Percentiles rank a stretch among this genome's conserved stretches.
Conservation (phyloP, 2,329 filamentous ascomycete genomes). For the Capronia epimyces region DNA sequence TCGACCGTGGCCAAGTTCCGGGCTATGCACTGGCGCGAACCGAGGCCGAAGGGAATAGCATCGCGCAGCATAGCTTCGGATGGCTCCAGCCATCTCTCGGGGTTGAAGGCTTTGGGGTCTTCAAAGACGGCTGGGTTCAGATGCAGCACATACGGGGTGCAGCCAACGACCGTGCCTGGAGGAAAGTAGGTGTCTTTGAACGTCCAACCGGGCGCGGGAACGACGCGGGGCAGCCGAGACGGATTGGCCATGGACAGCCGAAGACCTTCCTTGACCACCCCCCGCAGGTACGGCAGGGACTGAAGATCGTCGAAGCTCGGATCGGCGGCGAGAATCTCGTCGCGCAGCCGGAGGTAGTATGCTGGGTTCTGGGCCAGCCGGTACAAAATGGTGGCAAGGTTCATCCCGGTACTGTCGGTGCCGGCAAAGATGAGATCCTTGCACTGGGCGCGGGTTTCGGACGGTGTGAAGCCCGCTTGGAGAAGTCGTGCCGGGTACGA, state of each 20-base stretch:
- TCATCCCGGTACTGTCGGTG: constrained; percentile 51
- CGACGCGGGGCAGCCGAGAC: constrained; percentile 46
- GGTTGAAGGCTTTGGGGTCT: constrained; percentile 41
- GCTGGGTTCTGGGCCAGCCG: constrained; percentile 42
- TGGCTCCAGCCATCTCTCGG: constrained; percentile 46
- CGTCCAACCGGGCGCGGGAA: constrained; percentile 39
- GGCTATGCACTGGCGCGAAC: constrained; percentile 47
- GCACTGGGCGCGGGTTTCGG: constrained; percentile 28
- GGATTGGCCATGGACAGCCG: constrained; percentile 50
- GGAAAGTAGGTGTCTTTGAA: constrained; percentile 40
- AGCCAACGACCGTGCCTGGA: constrained; percentile 43
- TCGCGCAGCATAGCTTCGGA: constrained; percentile 40
- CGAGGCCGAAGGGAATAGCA: constrained; percentile 48
- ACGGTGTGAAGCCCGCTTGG: constrained; percentile 22
- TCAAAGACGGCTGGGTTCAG: constrained; percentile 42
- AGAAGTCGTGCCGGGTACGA: constrained; percentile 28
- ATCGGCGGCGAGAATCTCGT: constrained; percentile 20
- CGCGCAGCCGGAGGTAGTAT: constrained; percentile 30
- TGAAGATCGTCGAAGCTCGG: constrained; percentile 31
- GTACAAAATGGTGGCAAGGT: constrained; percentile 46
- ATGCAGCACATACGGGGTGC: constrained; percentile 45
- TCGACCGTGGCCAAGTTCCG: constrained; percentile 45
- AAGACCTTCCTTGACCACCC: constrained; percentile 48
- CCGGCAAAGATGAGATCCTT: constrained; percentile 45
- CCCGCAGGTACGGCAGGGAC: constrained; percentile 44